Conservation (phyloP, 257 asterid genomes). For the Solanum peruvianum region DNA sequence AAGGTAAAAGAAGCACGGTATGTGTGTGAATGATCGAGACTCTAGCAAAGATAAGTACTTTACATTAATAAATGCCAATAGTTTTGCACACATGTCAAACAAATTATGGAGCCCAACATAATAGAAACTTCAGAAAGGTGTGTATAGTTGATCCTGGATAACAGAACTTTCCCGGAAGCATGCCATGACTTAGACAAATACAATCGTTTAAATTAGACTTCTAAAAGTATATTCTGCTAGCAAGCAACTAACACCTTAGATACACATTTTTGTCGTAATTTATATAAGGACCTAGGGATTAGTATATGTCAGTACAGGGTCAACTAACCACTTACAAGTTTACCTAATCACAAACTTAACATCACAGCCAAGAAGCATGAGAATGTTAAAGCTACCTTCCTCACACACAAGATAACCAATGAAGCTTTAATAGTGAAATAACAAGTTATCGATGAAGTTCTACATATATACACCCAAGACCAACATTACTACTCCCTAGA, state of each 20-base stretch:
- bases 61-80: neutral
- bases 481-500: neutral
- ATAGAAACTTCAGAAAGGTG: neutral
- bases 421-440: neutral
- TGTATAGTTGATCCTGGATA: neutral
- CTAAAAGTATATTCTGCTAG: neutral
- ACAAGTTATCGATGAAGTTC: neutral
- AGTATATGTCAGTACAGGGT: neutral
- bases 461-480: neutral
- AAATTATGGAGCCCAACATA: neutral
- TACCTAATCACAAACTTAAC: neutral
- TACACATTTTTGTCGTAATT: neutral
- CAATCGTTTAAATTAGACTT: neutral
- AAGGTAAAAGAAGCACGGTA: neutral
- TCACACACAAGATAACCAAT: neutral
- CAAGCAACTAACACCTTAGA: neutral
- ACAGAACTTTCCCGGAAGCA: neutral
- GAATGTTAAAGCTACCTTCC: neutral
- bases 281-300: neutral
- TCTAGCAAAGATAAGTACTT: neutral
- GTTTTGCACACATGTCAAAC: neutral
- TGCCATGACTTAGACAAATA: neutral
- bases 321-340: neutral
- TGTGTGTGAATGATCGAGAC: neutral
- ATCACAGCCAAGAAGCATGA: neutral